These are phyloP conservation scores for Neurospora sp. DNA, from an alignment of 2,329 filamentous ascomycete species.

Conservation along the genomic window DNA sequence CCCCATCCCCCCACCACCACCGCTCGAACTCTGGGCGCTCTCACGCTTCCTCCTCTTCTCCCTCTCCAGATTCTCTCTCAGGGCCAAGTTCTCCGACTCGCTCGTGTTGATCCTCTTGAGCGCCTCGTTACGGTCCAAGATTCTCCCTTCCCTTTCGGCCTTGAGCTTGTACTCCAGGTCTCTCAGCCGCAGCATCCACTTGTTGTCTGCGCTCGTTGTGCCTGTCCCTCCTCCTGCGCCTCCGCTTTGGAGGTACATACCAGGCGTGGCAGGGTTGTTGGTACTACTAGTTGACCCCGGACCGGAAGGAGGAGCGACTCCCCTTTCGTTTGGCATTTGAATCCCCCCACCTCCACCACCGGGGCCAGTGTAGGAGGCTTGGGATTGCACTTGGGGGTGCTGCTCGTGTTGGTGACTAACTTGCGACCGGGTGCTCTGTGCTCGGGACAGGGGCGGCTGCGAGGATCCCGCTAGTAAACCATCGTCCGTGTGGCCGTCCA, in stretches of 20 bases:
- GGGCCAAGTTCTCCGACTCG: constrained; percentile 16
- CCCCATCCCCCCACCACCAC: neutral
- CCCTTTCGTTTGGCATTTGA: constrained; percentile 9
- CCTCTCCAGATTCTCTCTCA: constrained; percentile 17
- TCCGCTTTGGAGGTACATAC: neutral
- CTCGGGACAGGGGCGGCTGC: neutral
- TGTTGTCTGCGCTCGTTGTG: constrained; percentile 44
- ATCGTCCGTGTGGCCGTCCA: neutral
- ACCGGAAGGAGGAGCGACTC: constrained; percentile 9
- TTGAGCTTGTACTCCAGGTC: constrained; percentile 86
- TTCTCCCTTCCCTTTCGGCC: constrained; percentile 74
- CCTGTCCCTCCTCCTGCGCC: neutral
- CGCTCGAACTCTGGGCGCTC: neutral
- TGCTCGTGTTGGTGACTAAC: constrained; percentile 4
- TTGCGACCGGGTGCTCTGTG: neutral
- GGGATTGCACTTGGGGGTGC: constrained; percentile 9
- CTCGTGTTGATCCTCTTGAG: constrained; percentile 45
- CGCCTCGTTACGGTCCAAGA: constrained; percentile 77
- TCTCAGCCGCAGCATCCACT: constrained; percentile 75
- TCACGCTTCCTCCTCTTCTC: constrained; percentile 14
- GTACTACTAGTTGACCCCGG: constrained; percentile 8
- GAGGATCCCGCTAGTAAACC: neutral
- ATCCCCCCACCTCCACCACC: constrained; percentile 1
- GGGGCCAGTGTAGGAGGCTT: neutral
- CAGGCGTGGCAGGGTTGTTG: neutral